Evolutionary conservation across 139 green algal genomes (phyloP).

Genomic region (Closterium sp.): DNA sequence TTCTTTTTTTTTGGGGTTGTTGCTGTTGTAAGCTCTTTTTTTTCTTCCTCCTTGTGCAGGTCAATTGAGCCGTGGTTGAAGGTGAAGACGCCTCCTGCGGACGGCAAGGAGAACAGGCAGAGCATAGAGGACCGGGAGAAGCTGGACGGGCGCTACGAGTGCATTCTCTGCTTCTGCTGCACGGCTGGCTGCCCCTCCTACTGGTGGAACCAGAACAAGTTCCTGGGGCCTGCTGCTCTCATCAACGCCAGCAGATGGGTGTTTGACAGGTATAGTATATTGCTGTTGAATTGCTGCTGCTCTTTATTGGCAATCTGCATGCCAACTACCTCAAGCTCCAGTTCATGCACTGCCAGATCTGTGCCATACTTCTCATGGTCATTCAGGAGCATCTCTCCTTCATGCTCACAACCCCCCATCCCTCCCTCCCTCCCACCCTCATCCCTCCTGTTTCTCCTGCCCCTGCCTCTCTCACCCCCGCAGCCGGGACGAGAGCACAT

Average conservation of each 20-base stretch:
- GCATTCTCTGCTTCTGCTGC: slow-evolving; percentile 99
- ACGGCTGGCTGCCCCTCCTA: slow-evolving; percentile 89
- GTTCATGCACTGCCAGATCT: neutral
- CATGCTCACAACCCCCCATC: too few species aligned
- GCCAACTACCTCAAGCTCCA: neutral
- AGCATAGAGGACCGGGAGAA: slow-evolving; percentile 83
- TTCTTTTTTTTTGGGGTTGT: neutral
- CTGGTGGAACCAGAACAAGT: slow-evolving; percentile 99
- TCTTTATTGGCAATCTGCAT: too few species aligned
- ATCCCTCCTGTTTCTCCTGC: neutral
- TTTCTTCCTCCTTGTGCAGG: neutral
- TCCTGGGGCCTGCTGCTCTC: slow-evolving; percentile 93
- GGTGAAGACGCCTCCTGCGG: slow-evolving; percentile 57
- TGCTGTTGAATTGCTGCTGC: neutral
- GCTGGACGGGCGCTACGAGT: slow-evolving; percentile 98
- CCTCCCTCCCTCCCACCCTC: neutral
- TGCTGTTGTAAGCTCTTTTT: neutral
- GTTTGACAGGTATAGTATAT: slow-evolving; percentile 15
- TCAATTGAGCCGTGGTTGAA: slow-evolving; percentile 96
- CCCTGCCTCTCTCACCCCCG: neutral
- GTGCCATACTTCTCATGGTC: too few species aligned
- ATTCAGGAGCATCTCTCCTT: too few species aligned
- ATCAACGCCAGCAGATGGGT: slow-evolving; percentile 87
- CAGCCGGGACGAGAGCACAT: slow-evolving; percentile 84
- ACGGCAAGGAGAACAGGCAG: slow-evolving; percentile 83